These are phyloP conservation scores for Suillus spraguei DNA, from an alignment of 768 basidiomycete genomes.

Conservation along the genomic window DNA sequence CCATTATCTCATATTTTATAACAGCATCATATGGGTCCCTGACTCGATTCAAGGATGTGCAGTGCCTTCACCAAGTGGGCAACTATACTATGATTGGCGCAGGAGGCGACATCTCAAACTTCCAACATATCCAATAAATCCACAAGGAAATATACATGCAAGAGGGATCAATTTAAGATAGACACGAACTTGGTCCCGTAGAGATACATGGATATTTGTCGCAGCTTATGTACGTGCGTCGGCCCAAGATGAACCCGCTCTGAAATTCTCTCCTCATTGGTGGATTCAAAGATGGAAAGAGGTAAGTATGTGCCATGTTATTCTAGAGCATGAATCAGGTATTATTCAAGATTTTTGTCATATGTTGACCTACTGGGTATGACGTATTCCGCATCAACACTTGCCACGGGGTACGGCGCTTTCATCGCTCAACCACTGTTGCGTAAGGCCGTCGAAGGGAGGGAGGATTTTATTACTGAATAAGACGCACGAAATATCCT, in stretches of 20 bases:
- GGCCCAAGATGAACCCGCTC: conserved; percentile 88
- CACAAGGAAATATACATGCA: conserved; percentile 78
- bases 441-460: conserved; percentile 86
- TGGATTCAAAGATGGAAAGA: conserved; percentile 83
- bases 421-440: conserved; percentile 93
- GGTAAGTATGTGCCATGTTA: conserved; percentile 45
- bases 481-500: conserved; percentile 79
- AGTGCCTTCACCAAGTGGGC: conserved; percentile 85
- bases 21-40: conserved; percentile 96
- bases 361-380: conserved; percentile 97
- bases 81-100: conserved; percentile 86
- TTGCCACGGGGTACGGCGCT: conserved; percentile 94
- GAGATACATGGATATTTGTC: conserved; percentile 94
- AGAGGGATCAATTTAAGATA: conserved; percentile 83
- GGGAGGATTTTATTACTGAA: conserved; percentile 72
- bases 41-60: conserved; percentile 93
- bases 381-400: conserved; percentile 89
- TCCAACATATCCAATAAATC: conserved; percentile 84
- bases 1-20: background rate
- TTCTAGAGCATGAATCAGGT: background rate
- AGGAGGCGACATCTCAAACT: conserved; percentile 97
- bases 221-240: conserved; percentile 86
- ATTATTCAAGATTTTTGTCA: conserved; percentile 73
- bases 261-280: conserved; percentile 97
- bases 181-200: conserved; percentile 78